A percentile compares a stretch with the other conserved stretches of the same genome.
Evolutionary conservation across 129 eudicot genomes (phyloP).

Genomic region (Kitagawia praeruptora): DNA sequence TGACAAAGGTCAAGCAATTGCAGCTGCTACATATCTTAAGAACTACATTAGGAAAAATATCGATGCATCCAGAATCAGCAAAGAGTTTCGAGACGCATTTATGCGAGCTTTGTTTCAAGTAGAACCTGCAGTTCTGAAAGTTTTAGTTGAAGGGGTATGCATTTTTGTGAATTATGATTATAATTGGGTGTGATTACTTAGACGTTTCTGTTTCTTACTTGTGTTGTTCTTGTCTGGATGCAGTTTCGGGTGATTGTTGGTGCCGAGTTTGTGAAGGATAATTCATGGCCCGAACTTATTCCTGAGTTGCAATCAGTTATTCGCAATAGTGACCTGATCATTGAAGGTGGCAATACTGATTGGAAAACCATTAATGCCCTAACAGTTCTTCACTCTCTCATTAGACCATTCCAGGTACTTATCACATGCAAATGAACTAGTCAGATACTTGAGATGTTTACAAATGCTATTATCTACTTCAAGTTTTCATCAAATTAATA

Average conservation of each 20-base stretch:
- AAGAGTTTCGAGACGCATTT: constrained; percentile 45
- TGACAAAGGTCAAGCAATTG: constrained; percentile 49
- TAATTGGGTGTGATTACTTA: not conserved
- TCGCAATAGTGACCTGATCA: constrained; percentile 45
- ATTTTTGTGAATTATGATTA: not conserved
- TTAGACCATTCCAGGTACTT: constrained; percentile 77
- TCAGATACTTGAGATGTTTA: not conserved
- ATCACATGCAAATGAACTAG: not conserved
- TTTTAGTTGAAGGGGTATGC: constrained; percentile 66
- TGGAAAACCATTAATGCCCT: constrained; percentile 63
- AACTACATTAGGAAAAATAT: constrained; percentile 48
- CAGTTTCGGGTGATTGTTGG: constrained; percentile 60
- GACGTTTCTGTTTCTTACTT: not conserved
- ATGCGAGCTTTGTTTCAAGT: constrained; percentile 51
- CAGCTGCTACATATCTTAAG: constrained; percentile 82
- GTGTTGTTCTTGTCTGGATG: not conserved
- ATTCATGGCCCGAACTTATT: constrained; percentile 62
- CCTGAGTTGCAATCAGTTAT: constrained; percentile 53
- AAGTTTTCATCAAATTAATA: not conserved
- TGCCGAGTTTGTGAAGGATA: constrained; percentile 56
- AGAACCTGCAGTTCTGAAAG: constrained; percentile 47
- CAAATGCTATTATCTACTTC: not conserved
- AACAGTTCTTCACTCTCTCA: constrained; percentile 52
- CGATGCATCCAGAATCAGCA: constrained; percentile 32
- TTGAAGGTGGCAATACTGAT: constrained; percentile 24